Evolutionary conservation across 1,284 basidiomycete genomes (phyloP).

Genomic region (Marasmius fiardii): DNA sequence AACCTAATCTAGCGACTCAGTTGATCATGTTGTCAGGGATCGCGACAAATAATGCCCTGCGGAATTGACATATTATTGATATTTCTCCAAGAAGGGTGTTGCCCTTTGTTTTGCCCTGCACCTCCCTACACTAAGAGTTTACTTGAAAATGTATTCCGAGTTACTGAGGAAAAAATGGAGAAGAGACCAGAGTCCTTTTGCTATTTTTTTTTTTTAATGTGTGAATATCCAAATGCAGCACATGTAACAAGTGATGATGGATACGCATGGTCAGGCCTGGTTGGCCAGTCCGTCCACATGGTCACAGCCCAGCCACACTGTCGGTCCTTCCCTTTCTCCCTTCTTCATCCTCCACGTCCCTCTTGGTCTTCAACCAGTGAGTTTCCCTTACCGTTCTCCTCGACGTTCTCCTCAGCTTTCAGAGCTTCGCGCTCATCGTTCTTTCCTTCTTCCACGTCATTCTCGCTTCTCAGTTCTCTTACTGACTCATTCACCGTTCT

Average conservation of each 20-base stretch:
- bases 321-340: slow-evolving; percentile 11
- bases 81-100: too few relatives aligned
- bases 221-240: not conserved
- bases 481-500: slow-evolving; percentile 11
- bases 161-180: too few relatives aligned
- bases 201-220: too few relatives aligned
- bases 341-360: slow-evolving; percentile 17
- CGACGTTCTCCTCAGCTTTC: slow-evolving; percentile 16
- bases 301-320: not conserved
- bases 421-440: slow-evolving; percentile 14
- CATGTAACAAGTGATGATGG: not conserved
- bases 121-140: too few relatives aligned
- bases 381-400: slow-evolving; percentile 20
- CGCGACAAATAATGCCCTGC: not conserved
- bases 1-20: not conserved
- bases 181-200: too few relatives aligned
- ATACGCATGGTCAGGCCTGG: slow-evolving; percentile 4
- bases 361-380: slow-evolving; percentile 5
- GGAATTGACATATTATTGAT: too few relatives aligned
- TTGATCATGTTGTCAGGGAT: not conserved
- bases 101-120: too few relatives aligned
- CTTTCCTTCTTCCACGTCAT: slow-evolving; percentile 10
- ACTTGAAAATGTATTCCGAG: too few relatives aligned
- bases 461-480: not conserved
- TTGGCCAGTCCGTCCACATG: not conserved